phyloP scores from a whole-genome alignment of 2,329 filamentous ascomycete species.

The Cordyceps pruinosa region DNA sequence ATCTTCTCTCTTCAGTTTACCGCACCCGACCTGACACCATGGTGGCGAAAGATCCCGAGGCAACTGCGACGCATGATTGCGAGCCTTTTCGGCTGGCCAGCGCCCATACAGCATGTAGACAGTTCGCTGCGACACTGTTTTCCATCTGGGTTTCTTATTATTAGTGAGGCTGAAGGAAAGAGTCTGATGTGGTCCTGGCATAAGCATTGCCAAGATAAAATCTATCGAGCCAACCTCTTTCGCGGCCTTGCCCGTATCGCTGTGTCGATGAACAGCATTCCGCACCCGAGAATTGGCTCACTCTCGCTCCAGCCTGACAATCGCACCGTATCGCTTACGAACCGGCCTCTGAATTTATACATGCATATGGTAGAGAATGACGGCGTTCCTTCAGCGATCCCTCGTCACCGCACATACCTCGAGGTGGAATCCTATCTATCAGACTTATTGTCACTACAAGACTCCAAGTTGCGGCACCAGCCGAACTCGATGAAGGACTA shows the following conservation, averaged over 20 bases:
- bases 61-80: neutral
- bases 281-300: conserved; percentile 12
- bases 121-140: neutral
- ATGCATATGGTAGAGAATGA: conserved; percentile 29
- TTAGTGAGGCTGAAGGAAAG: neutral
- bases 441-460: conserved; percentile 28
- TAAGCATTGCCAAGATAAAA: conserved; percentile 14
- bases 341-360: conserved; percentile 26
- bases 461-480: conserved; percentile 26
- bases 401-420: conserved; percentile 26
- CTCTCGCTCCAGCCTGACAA: conserved; percentile 21
- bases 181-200: neutral
- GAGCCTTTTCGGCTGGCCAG: neutral
- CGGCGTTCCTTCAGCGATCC: conserved; percentile 26
- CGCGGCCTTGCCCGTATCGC: conserved; percentile 21
- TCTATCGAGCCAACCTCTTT: conserved; percentile 18
- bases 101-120: neutral
- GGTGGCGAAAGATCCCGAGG: neutral
- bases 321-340: conserved; percentile 24
- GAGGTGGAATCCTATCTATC: conserved; percentile 22
- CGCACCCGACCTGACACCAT: neutral
- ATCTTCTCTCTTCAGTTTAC: neutral
- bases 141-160: neutral
- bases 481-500: conserved; percentile 25
- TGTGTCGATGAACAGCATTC: conserved; percentile 18